Conservation (phyloP, 495 filamentous ascomycete species). For the Penicillium taxi region DNA sequence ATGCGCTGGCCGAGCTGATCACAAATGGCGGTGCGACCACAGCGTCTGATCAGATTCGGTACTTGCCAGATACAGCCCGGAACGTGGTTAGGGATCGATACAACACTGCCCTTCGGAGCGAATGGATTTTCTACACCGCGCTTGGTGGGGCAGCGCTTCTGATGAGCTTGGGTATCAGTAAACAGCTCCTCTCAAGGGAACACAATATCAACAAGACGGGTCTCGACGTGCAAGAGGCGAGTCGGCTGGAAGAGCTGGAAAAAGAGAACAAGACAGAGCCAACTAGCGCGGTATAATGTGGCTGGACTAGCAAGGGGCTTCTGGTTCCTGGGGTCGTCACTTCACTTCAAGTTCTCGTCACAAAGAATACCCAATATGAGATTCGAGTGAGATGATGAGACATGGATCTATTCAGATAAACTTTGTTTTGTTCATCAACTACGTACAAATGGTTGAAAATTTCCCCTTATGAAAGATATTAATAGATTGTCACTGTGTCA, state of each 20-base stretch:
- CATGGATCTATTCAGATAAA: neutral
- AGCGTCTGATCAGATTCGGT: neutral
- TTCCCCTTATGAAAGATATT: neutral
- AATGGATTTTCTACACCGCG: neutral
- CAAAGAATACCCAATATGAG: neutral
- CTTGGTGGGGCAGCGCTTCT: neutral
- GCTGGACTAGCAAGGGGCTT: neutral
- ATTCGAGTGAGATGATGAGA: neutral
- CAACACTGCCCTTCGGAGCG: neutral
- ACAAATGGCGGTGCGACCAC: neutral
- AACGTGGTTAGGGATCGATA: neutral
- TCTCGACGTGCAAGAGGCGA: neutral
- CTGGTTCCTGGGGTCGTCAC: neutral
- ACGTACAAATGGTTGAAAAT: neutral
- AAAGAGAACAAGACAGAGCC: neutral
- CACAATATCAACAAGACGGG: neutral
- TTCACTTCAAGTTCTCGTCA: neutral
- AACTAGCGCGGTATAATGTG: neutral
- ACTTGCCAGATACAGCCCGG: neutral
- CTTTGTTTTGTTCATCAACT: neutral
- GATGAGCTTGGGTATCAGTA: neutral
- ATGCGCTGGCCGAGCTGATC: neutral
- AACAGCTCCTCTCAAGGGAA: neutral
- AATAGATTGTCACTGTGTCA: neutral
- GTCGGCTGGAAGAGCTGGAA: neutral